Evolutionary conservation across 805 yeast genomes (phyloP).

Genomic region (Metschnikowia cerradonensis): DNA sequence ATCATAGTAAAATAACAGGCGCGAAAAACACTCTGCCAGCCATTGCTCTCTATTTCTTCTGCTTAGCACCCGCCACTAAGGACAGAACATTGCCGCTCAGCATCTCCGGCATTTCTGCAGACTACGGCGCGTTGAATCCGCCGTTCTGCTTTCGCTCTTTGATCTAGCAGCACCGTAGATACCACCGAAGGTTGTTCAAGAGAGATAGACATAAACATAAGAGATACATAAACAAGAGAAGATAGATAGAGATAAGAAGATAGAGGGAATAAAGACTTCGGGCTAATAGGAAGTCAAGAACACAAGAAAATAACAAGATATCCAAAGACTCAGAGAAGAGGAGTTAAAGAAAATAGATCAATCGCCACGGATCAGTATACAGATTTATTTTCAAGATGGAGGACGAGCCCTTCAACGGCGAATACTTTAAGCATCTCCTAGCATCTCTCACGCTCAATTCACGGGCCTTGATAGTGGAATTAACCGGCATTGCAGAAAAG

Average conservation of each 20-base stretch:
- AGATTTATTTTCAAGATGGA: slow-evolving; percentile 3
- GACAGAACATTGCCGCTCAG: neutral
- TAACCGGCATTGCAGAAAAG: slow-evolving; percentile 36
- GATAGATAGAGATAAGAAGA: neutral
- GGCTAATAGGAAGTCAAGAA: neutral
- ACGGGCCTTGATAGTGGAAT: slow-evolving; percentile 35
- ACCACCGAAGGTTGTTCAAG: neutral
- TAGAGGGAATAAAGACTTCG: neutral
- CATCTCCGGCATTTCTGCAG: neutral
- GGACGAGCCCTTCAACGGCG: slow-evolving; percentile 24
- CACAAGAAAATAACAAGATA: neutral
- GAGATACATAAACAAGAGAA: neutral
- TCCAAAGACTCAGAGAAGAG: neutral
- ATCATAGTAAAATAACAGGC: neutral
- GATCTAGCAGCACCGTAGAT: slow-evolving; percentile 1
- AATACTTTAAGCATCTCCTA: slow-evolving; percentile 30
- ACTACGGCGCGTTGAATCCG: neutral
- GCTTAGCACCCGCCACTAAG: slow-evolving; percentile 2
- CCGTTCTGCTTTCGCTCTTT: neutral
- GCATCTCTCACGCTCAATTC: slow-evolving; percentile 35
- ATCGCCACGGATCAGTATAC: too few relatives aligned
- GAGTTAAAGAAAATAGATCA: neutral
- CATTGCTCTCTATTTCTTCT: slow-evolving; percentile 1
- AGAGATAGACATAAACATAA: neutral
- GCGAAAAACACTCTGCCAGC: neutral